Base-by-base conservation (phyloP, 2,329 filamentous ascomycete genomes). In the Bretziella fagacearum region DNA sequence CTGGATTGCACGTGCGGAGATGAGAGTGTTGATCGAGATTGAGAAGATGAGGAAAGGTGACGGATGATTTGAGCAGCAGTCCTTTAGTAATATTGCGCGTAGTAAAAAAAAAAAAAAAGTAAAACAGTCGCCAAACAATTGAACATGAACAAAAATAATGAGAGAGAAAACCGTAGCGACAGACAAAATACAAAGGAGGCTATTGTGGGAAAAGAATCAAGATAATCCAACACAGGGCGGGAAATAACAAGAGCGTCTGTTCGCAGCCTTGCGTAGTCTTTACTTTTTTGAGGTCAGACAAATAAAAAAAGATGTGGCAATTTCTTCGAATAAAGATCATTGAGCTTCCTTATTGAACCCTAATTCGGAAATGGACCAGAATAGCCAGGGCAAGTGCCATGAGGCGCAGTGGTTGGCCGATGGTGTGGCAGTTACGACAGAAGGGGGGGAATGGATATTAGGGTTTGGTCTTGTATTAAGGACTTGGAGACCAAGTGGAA, bases 271-370 rank as follows among this genome's bases (percentile, higher is more conserved):
- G 35, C 35, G 35, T 22, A 39, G 11, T 33, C 13, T n/a, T 4
- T 18, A 39, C 20, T 13, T 39, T 29, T 6, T n/a, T 10, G 30
- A 15, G 13, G 13, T n/a, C 11, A 33, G 13, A 33, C 30, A 33
- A 33, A n/a, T n/a, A n/a, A n/a, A n/a, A n/a, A n/a, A n/a, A 39
- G 17, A 39, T 22, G 35, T 39, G 35, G 20, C 35, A 39, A 39
- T 39, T 22, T 10, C 35, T 8, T 23, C 35, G 6, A 39, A 10
- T 6, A 13, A 22, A 39, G n/a, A 10, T 20, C 10, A 10, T 39
- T 8, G 6, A 7, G 10, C 7, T 20, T n/a, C 13, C 10, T 39
- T 39, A 39, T 39, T 39, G 18, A 18, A n/a, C n/a, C 20, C 18
- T 8, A 39, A 39, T 20, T 20, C 17, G 35, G 35, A 39, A 39